Percentiles rank a stretch among this genome's conserved stretches.
Evolutionary conservation across 768 basidiomycete genomes (phyloP).

Genomic region (Amanita muscaria): DNA sequence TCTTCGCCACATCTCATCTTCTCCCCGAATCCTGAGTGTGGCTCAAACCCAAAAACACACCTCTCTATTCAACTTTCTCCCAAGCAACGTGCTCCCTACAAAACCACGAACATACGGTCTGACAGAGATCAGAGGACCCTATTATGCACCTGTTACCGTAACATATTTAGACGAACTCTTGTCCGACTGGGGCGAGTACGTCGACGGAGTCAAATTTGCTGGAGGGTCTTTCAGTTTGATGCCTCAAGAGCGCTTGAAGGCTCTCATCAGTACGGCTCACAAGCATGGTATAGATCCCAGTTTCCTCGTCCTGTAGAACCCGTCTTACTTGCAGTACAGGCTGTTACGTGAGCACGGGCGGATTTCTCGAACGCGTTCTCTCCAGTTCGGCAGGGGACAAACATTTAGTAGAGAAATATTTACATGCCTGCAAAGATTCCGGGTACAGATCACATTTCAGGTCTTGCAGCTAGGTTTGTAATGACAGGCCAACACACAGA

Average conservation of each 20-base stretch:
- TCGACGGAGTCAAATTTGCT: constrained; percentile 38
- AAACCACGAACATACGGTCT: constrained; percentile 30
- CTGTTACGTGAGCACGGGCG: constrained; percentile 33
- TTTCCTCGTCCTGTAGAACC: not conserved
- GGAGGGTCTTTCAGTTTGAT: constrained; percentile 35
- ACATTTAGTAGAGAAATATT: constrained; percentile 25
- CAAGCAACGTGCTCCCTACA: constrained; percentile 20
- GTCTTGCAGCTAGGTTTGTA: not conserved
- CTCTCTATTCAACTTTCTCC: constrained; percentile 20
- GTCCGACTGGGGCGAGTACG: constrained; percentile 31
- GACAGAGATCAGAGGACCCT: constrained; percentile 38
- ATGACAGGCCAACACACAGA: constrained; percentile 10
- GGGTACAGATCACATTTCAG: no score
- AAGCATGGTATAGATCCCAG: constrained; percentile 19
- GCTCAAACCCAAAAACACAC: no score
- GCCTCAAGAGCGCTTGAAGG: constrained; percentile 28
- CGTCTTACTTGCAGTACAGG: not conserved
- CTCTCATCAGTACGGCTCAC: constrained; percentile 32
- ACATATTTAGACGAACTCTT: constrained; percentile 33
- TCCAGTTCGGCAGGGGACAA: constrained; percentile 25
- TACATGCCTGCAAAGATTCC: constrained; percentile 27
- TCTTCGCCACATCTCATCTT: no score
- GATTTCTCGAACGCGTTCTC: constrained; percentile 31
- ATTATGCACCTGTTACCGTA: constrained; percentile 32
- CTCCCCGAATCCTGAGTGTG: no score